Evolutionary conservation across 371 early-diverging fungal genomes (phyloP), one percentile per base, ranked within the genome.

Genomic region (Zancudomyces culisetae): DNA sequence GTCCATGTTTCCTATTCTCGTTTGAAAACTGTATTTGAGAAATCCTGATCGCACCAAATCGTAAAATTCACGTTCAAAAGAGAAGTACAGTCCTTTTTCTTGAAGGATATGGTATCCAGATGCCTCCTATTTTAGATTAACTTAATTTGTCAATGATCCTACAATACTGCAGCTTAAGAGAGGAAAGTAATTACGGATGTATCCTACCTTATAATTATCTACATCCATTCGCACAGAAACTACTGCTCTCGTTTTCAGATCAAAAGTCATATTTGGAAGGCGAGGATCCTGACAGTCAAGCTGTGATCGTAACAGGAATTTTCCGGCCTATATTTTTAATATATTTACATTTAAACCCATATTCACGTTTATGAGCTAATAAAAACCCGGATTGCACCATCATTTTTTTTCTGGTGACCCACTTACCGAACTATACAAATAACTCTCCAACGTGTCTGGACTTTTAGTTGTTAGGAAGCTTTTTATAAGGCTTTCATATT

Each of bases 1-100:
- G 60, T 93, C 94, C 96, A 95, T 95, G 52, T 83, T 76, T 0
- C 96, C 96, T 48, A 95, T 88, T 3, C 92, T 80, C 3, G 80
- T 87, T 66, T 95, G 96, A 50, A 92, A 81, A 64, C 71, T 81
- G 72, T 87, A 90, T 61, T 90, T 92, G 30, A 92, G 60, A 56
- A 89, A 80, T 0, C 87, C 83, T 1, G 83, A 74, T 2, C 89
- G 78, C 39, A 85, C 71, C 90, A 93, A 87, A 62, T 93, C 96
- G 60, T 83, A 88, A 64, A 87, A 86, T 66, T 95, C 96, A 42
- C 91, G 74, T 61, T 92, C 93, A 62, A 81, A 95, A 0, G 86
- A 85, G 52, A 80, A 75, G 42, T 73, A 61, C 18, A 79, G 63
- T 0, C 94, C 94, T 29, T 61, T 42, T 55, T 53, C 22, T 12